These are phyloP conservation scores for Tieghemostelium lacteum DNA, from an alignment of 78 protist genomes.

Conservation along the genomic window DNA sequence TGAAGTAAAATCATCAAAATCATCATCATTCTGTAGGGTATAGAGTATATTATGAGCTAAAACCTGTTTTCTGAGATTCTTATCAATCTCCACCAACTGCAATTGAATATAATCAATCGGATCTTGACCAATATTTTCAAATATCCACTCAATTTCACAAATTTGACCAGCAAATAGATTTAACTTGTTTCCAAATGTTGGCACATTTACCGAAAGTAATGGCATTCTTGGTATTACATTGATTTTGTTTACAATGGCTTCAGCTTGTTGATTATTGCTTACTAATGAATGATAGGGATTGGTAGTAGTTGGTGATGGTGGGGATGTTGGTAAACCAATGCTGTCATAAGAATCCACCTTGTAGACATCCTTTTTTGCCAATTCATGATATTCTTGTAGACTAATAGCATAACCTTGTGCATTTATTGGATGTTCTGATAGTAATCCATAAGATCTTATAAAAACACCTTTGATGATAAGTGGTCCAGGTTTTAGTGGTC, in stretches of 20 bases:
- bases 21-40: neutral
- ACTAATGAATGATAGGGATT: too few relatives aligned
- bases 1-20: slow-evolving; percentile 21
- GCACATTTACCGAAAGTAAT: slow-evolving; percentile 3
- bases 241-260: slow-evolving; percentile 4
- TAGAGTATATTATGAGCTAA: neutral
- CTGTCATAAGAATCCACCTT: slow-evolving; percentile 18
- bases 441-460: slow-evolving; percentile 38
- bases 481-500: slow-evolving; percentile 50
- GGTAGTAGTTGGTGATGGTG: neutral
- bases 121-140: slow-evolving; percentile 31
- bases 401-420: slow-evolving; percentile 51
- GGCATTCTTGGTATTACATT: slow-evolving; percentile 29
- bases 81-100: slow-evolving; percentile 26
- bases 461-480: slow-evolving; percentile 65
- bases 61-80: neutral
- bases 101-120: slow-evolving; percentile 32
- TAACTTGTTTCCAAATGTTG: slow-evolving; percentile 27
- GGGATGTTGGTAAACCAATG: neutral
- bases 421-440: slow-evolving; percentile 59
- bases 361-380: slow-evolving; percentile 25
- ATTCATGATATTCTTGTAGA: slow-evolving; percentile 11
- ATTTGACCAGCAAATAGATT: slow-evolving; percentile 49
- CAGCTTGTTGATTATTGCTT: neutral
- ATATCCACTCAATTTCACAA: neutral